These are phyloP conservation scores for Allodekkera sacchari DNA, from an alignment of 805 yeast genomes.

Conservation along the genomic window DNA sequence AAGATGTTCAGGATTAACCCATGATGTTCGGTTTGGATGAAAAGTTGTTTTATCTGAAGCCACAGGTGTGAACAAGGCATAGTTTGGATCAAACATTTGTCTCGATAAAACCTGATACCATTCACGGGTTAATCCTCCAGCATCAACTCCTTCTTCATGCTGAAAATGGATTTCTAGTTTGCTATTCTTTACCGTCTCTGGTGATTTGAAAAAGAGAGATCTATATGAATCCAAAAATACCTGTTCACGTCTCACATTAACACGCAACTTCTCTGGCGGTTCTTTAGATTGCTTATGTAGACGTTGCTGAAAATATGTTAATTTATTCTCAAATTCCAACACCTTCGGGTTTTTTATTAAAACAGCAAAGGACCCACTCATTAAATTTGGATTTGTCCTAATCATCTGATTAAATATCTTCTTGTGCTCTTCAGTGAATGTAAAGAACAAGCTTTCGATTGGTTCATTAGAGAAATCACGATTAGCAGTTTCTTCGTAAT, in stretches of 20 bases:
- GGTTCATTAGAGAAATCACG: conserved; percentile 68
- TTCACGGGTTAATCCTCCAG: conserved; percentile 96
- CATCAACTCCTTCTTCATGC: conserved; percentile 96
- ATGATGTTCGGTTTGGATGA: conserved; percentile 90
- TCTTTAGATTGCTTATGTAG: conserved; percentile 42
- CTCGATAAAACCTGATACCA: conserved; percentile 94
- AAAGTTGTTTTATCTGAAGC: conserved; percentile 88
- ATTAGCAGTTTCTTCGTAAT: conserved; percentile 57
- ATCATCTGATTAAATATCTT: conserved; percentile 88
- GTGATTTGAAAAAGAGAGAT: conserved; percentile 67
- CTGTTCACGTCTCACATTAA: conserved; percentile 77
- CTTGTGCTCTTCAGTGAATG: conserved; percentile 84
- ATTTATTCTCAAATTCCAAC: conserved; percentile 89
- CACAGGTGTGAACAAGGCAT: conserved; percentile 85
- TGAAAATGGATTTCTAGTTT: conserved; percentile 75
- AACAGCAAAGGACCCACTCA: conserved; percentile 94
- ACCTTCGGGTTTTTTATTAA: conserved; percentile 82
- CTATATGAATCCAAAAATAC: conserved; percentile 89
- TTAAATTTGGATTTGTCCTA: conserved; percentile 77
- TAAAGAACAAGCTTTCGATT: conserved; percentile 68
- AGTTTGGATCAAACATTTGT: conserved; percentile 94
- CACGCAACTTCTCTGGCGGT: conserved; percentile 40
- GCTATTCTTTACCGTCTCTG: conserved; percentile 63
- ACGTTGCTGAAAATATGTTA: conserved; percentile 72
- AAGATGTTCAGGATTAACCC: conserved; percentile 87